phyloP scores from a whole-genome alignment of 2,329 filamentous ascomycete species.

The Pseudogymnoascus sp. region DNA sequence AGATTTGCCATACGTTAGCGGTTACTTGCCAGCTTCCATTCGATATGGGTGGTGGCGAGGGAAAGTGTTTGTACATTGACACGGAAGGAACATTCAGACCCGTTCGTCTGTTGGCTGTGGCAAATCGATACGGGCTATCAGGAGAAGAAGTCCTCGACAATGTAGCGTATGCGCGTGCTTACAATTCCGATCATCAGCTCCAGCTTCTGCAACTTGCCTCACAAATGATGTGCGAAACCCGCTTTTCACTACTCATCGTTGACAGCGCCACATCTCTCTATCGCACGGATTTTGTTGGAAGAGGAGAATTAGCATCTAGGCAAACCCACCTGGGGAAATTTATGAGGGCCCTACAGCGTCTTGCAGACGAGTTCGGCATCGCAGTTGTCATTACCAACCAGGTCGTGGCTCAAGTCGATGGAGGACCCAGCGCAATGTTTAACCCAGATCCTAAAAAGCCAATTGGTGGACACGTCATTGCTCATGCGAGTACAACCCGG shows the following conservation, averaged over 20 bases:
- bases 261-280: conserved; percentile 95
- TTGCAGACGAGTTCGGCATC: conserved; percentile 83
- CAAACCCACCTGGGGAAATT: conserved; percentile 87
- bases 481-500: conserved; percentile 90
- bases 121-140: conserved; percentile 87
- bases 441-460: conserved; percentile 99
- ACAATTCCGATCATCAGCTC: conserved; percentile 97
- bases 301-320: conserved; percentile 88
- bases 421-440: conserved; percentile 94
- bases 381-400: conserved; percentile 98
- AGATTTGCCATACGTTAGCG: conserved; percentile 96
- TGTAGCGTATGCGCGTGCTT: conserved; percentile 93
- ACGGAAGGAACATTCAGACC: conserved; percentile 96
- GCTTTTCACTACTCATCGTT: conserved; percentile 91
- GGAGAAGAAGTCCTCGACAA: conserved; percentile 98
- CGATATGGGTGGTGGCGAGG: conserved; percentile 97
- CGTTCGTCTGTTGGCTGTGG: conserved; percentile 82
- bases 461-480: conserved; percentile 97
- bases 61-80: conserved; percentile 97
- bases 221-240: conserved; percentile 98
- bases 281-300: conserved; percentile 92
- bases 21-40: conserved; percentile 97
- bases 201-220: conserved; percentile 91
- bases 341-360: conserved; percentile 73
- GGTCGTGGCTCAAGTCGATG: conserved; percentile 96